These are phyloP conservation scores for Salix purpurea DNA, from an alignment of 345 rosid species.

Conservation along the genomic window DNA sequence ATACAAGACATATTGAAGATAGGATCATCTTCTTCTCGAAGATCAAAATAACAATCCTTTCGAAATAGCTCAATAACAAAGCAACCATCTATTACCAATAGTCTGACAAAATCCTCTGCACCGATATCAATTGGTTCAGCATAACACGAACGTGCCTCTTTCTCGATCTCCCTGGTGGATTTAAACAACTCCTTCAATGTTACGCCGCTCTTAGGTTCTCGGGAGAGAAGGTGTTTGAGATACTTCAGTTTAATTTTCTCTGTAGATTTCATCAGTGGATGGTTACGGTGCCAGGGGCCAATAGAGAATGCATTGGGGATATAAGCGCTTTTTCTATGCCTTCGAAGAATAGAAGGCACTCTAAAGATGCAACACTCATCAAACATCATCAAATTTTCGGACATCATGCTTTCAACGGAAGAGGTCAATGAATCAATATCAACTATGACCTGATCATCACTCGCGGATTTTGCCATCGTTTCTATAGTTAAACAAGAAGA, in stretches of 20 bases:
- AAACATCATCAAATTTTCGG: too few relatives aligned
- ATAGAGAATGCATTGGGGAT: constrained; percentile 25
- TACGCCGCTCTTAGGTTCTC: too few relatives aligned
- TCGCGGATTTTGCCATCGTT: too few relatives aligned
- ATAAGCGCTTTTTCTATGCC: constrained; percentile 20
- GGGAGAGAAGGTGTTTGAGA: background rate
- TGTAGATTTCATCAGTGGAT: background rate
- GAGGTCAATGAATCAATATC: too few relatives aligned
- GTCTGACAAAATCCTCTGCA: constrained; percentile 1
- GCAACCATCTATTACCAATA: constrained; percentile 33
- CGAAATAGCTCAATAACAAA: constrained; percentile 8
- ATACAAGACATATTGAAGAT: constrained; percentile 28
- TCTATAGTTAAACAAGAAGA: too few relatives aligned
- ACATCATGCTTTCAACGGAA: too few relatives aligned
- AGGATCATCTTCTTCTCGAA: constrained; percentile 23
- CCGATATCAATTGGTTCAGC: background rate
- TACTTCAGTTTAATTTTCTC: constrained; percentile 24
- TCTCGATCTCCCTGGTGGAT: constrained; percentile 1
- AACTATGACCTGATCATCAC: too few relatives aligned
- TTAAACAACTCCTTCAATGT: background rate
- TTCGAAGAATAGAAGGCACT: background rate
- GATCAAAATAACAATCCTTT: too few relatives aligned
- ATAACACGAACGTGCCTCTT: constrained; percentile 15
- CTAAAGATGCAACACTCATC: too few relatives aligned
- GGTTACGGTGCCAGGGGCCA: constrained; percentile 23